Evolutionary conservation across 2,329 filamentous ascomycete genomes (phyloP).

Genomic region (Penicillium sclerotiorum): DNA sequence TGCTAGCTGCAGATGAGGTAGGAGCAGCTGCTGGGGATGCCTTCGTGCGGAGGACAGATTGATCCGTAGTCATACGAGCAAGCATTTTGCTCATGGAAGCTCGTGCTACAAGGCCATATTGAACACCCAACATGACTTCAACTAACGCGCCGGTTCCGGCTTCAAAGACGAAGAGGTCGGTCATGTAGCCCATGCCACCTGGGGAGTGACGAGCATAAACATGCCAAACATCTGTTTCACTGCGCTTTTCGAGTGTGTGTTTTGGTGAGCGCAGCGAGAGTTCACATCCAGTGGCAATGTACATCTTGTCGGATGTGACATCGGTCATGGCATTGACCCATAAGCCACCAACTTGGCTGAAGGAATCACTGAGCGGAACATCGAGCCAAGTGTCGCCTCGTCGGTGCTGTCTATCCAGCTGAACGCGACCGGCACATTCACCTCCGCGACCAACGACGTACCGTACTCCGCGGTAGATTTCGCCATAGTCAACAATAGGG

Average conservation of each 20-base stretch:
- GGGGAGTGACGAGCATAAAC: slow-evolving; percentile 29
- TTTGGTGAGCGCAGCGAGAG: slow-evolving; percentile 31
- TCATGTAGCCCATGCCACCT: slow-evolving; percentile 23
- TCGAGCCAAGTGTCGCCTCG: background rate
- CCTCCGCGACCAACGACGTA: background rate
- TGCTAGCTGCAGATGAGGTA: too few relatives aligned
- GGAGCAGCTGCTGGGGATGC: background rate
- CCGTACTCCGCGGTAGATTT: background rate
- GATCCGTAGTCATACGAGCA: background rate
- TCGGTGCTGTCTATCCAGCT: background rate
- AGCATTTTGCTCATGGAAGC: slow-evolving; percentile 22
- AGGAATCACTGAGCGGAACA: background rate
- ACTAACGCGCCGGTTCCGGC: slow-evolving; percentile 24
- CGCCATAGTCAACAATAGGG: slow-evolving; percentile 21
- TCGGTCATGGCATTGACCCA: background rate
- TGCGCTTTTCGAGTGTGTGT: slow-evolving; percentile 9
- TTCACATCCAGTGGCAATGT: slow-evolving; percentile 35
- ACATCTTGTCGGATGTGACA: slow-evolving; percentile 27
- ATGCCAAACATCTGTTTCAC: slow-evolving; percentile 26
- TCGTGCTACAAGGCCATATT: slow-evolving; percentile 29
- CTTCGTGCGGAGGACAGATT: background rate
- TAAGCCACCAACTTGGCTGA: background rate
- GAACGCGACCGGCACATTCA: background rate
- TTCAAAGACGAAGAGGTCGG: slow-evolving; percentile 40
- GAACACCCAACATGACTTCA: slow-evolving; percentile 37